Base-by-base conservation (phyloP, 2,329 filamentous ascomycete species). In the Xylogone sp. region DNA sequence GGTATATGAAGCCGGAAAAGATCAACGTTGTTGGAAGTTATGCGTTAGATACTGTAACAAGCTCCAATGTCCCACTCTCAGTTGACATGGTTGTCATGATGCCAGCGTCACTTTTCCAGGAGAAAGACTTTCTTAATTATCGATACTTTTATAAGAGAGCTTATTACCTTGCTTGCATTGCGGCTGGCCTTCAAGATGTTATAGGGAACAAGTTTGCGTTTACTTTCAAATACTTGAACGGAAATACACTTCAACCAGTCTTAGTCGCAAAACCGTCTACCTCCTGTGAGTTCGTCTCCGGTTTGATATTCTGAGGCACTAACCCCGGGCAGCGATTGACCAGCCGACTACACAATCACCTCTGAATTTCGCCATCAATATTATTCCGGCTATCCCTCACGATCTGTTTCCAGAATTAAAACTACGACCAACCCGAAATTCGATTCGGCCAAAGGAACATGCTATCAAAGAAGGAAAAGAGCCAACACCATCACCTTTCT, bases 101-200 rank as follows among this genome's bases (percentile, higher is more conserved):
- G 83, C 93, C 94, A 4, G 69, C 74, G 52, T 72, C 79, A 1
- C 71, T 96, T 12, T 92, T 97, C 62, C 90, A 96, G 64, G 89
- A 95, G 43, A 97, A 97, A 71, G 94, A 99, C 69, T 97, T 93
- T 67, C 78, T 92, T 46, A 91, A 96, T 68, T 80, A 94, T 74
- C 83, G 94, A 55, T 97, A 96, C 71, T 96, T 97, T 65, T 92
- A 97, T 72, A 95, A 96, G 64, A 79, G 92, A 56, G 88, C 94
- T 12, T 97, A 93, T 69, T 97, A 95, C 65, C 74, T 97, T 47
- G 90, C 92, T 29, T 90, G 88, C 57, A 74, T 97, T 51, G 84
- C 90, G 13, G 83, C 82, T 24, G 83, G 81, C 3, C 73, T 97
- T 48, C 82, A 83, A 57, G 74, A 79, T 34, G 71, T 78, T 3